Evolutionary conservation across 352 stramenopile genomes (phyloP).

Genomic region (Globisporangium cylindrosporum): DNA sequence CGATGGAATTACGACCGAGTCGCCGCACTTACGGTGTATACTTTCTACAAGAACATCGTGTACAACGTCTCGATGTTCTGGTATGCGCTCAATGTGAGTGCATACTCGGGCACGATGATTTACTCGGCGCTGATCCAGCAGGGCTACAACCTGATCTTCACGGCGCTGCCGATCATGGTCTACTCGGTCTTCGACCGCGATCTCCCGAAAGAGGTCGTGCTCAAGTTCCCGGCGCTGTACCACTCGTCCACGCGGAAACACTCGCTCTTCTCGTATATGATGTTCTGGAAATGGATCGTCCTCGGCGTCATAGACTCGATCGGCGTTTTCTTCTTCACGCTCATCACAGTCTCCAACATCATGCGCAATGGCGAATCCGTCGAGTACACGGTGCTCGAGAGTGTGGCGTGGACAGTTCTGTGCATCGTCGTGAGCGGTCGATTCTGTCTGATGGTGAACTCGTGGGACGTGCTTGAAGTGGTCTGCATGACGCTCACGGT

Average conservation of each 20-base stretch:
- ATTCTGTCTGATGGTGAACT: constrained; percentile 79
- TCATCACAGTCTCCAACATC: constrained; percentile 49
- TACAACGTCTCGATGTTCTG: constrained; percentile 91
- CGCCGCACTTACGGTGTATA: constrained; percentile 88
- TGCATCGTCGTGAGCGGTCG: constrained; percentile 77
- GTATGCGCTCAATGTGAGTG: constrained; percentile 83
- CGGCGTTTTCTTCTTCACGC: constrained; percentile 61
- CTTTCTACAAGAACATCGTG: constrained; percentile 92
- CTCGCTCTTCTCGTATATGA: constrained; percentile 68
- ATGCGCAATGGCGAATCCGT: constrained; percentile 55
- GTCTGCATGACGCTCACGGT: constrained; percentile 57
- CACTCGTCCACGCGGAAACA: constrained; percentile 50
- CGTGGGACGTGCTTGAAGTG: constrained; percentile 68
- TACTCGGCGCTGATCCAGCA: constrained; percentile 86
- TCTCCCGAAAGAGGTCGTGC: constrained; percentile 57
- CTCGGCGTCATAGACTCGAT: constrained; percentile 77
- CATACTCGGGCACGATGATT: constrained; percentile 90
- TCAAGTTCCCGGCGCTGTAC: constrained; percentile 70
- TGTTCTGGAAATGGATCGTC: constrained; percentile 88
- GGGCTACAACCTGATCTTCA: constrained; percentile 96
- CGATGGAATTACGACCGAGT: constrained; percentile 87
- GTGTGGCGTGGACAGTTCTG: constrained; percentile 69
- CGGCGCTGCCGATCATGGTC: constrained; percentile 89
- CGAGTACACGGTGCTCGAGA: constrained; percentile 62
- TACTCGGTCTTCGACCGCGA: constrained; percentile 83